These are phyloP conservation scores for Talaromyces verruculosus DNA, from an alignment of 2,329 filamentous ascomycete species.

Conservation along the genomic window DNA sequence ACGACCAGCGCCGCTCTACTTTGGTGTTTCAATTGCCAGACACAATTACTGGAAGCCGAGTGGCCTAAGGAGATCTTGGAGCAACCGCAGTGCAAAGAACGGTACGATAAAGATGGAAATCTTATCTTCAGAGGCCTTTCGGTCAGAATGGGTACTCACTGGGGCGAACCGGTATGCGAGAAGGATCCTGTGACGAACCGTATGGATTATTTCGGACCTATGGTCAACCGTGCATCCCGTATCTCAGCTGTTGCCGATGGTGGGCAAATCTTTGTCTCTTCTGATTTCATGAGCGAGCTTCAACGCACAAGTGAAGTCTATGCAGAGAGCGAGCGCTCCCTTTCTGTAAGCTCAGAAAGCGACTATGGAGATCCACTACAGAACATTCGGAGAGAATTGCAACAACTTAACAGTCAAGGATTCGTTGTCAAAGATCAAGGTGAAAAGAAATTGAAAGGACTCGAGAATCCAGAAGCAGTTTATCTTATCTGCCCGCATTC, in stretches of 20 bases:
- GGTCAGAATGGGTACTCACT: slow-evolving; percentile 97
- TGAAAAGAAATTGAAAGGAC: slow-evolving; percentile 90
- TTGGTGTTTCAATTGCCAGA: slow-evolving; percentile 95
- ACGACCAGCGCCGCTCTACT: slow-evolving; percentile 91
- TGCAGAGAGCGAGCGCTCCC: slow-evolving; percentile 75
- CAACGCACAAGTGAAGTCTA: slow-evolving; percentile 86
- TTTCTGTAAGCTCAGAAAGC: slow-evolving; percentile 67
- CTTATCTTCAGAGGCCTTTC: slow-evolving; percentile 92
- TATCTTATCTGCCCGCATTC: slow-evolving; percentile 94
- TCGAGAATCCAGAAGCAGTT: slow-evolving; percentile 94
- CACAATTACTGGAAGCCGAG: slow-evolving; percentile 77
- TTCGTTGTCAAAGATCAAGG: slow-evolving; percentile 97
- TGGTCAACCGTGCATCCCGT: slow-evolving; percentile 96
- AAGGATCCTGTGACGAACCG: slow-evolving; percentile 92
- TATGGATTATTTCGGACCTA: slow-evolving; percentile 99
- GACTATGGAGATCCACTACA: slow-evolving; percentile 68
- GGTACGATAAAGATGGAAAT: slow-evolving; percentile 78
- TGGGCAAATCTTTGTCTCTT: slow-evolving; percentile 93
- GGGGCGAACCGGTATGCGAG: slow-evolving; percentile 90
- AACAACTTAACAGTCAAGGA: slow-evolving; percentile 82
- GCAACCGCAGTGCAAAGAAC: slow-evolving; percentile 78
- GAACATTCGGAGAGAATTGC: slow-evolving; percentile 81
- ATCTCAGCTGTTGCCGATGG: slow-evolving; percentile 94
- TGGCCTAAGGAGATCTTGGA: slow-evolving; percentile 94
- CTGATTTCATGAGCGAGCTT: slow-evolving; percentile 95